Evolutionary conservation across 139 green algal species (phyloP).

Genomic region (Zygnema cylindricum): DNA sequence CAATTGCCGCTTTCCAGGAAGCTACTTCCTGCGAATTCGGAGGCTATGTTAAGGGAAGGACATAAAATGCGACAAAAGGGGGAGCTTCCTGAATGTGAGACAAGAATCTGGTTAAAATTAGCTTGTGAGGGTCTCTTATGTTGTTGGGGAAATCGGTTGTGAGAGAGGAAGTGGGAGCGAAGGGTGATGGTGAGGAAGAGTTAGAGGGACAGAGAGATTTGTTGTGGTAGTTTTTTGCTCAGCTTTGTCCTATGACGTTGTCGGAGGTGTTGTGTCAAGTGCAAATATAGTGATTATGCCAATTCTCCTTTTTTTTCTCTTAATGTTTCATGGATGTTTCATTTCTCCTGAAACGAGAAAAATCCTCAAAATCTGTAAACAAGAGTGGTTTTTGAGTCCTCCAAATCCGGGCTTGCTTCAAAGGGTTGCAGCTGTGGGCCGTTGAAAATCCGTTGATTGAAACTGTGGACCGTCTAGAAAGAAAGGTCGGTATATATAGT

Average conservation of each 20-base stretch:
- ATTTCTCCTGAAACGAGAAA: neutral
- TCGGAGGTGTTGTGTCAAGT: too few species aligned
- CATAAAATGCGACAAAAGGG: neutral
- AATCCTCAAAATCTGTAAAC: neutral
- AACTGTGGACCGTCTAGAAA: conserved; percentile 1
- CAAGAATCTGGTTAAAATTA: too few species aligned
- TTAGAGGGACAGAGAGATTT: too few species aligned
- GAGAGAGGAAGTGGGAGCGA: too few species aligned
- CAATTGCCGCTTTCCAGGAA: neutral
- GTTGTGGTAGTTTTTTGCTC: too few species aligned
- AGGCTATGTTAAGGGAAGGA: neutral
- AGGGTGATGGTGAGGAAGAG: too few species aligned
- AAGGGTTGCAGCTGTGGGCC: conserved; percentile 19
- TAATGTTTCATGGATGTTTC: neutral
- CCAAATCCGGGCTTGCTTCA: neutral
- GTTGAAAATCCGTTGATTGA: conserved; percentile 21
- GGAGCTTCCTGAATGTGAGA: neutral
- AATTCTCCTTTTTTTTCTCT: neutral
- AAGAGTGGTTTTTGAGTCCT: neutral
- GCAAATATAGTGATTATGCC: too few species aligned
- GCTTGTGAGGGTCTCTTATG: too few species aligned
- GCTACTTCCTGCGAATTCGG: neutral
- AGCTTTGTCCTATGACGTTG: too few species aligned
- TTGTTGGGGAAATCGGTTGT: too few species aligned
- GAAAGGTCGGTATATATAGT: too few species aligned